Evolutionary conservation across 1,284 basidiomycete genomes (phyloP).

Genomic region (Cryptococcus deneoformans): DNA sequence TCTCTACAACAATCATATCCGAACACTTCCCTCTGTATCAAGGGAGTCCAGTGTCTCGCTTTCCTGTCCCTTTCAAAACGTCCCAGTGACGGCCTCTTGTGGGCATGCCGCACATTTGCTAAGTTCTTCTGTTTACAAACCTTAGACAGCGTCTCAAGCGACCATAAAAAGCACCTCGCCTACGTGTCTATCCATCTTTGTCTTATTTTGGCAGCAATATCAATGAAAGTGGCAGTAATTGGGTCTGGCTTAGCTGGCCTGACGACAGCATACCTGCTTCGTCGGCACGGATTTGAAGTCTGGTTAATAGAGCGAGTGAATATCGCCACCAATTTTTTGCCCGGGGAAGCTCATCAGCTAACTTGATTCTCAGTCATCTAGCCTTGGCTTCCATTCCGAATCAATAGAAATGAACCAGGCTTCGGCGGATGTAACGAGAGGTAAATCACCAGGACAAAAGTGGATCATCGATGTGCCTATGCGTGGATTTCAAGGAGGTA

Average conservation of each 20-base stretch:
- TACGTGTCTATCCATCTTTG: no score
- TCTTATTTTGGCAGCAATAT: no score
- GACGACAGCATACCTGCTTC: conserved; percentile 62
- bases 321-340: neutral
- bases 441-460: conserved; percentile 39
- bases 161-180: no score
- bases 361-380: conserved; percentile 18
- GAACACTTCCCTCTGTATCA: no score
- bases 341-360: neutral
- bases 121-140: no score
- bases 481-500: conserved; percentile 72
- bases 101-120: no score
- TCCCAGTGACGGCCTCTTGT: no score
- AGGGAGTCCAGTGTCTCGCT: no score
- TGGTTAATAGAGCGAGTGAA: conserved; percentile 70
- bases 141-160: no score
- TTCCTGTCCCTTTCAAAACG: no score
- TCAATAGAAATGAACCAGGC: conserved; percentile 22
- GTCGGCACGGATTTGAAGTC: conserved; percentile 56
- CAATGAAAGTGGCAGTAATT: conserved; percentile 57
- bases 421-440: conserved; percentile 55
- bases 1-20: no score
- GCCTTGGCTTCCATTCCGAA: conserved; percentile 39
- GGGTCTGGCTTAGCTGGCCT: conserved; percentile 70
- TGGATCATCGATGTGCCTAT: conserved; percentile 66